These are phyloP conservation scores for Aspergillus hortae DNA, from an alignment of 2,329 filamentous ascomycete species.

Conservation along the genomic window DNA sequence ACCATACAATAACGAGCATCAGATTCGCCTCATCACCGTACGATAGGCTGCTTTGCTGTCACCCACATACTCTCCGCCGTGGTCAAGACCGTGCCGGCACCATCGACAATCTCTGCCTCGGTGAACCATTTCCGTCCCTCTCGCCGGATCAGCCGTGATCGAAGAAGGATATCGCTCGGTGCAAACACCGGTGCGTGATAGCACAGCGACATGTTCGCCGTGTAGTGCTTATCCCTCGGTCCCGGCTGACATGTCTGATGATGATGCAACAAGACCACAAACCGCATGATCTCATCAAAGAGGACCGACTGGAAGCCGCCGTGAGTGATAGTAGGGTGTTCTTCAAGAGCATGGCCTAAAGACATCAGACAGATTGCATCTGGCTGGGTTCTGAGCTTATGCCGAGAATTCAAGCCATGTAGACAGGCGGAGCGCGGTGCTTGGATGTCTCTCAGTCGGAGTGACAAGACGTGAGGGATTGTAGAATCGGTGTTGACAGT, in stretches of 20 bases:
- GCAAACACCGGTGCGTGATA: background rate
- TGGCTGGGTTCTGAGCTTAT: background rate
- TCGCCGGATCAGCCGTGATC: background rate
- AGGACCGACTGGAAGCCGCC: constrained; percentile 1
- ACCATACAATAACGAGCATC: background rate
- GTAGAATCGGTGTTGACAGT: constrained; percentile 1
- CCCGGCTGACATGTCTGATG: background rate
- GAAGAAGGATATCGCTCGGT: background rate
- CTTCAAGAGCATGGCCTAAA: background rate
- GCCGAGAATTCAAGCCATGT: background rate
- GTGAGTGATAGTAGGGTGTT: background rate
- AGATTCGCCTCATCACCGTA: background rate
- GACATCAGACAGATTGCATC: constrained; percentile 2
- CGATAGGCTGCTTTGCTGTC: background rate
- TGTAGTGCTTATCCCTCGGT: background rate
- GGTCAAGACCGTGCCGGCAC: background rate
- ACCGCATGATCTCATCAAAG: constrained; percentile 5
- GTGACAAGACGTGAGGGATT: background rate
- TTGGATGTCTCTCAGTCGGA: background rate
- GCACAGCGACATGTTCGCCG: constrained; percentile 1
- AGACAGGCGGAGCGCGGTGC: background rate
- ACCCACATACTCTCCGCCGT: constrained; percentile 4
- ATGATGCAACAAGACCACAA: constrained; percentile 2
- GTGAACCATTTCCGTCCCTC: constrained; percentile 3
- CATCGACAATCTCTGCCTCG: constrained; percentile 3